phyloP scores from a whole-genome alignment of 495 filamentous ascomycete genomes.

The Aspergillus steynii region DNA sequence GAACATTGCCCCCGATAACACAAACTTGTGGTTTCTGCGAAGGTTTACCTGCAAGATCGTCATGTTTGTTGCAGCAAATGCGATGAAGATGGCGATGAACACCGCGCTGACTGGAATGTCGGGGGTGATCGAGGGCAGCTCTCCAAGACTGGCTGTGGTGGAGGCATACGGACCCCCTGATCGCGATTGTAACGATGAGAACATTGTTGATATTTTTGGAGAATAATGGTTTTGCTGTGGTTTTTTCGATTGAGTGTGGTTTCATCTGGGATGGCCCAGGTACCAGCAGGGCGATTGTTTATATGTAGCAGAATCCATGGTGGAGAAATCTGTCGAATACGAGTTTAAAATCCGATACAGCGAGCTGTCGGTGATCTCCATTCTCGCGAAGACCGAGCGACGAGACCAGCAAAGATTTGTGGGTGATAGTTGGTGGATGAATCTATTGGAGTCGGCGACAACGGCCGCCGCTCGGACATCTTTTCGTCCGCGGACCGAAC shows the following conservation, averaged over 20 bases:
- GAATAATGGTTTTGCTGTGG: neutral
- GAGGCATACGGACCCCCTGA: constrained; percentile 42
- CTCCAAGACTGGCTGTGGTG: constrained; percentile 55
- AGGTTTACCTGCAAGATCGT: constrained; percentile 62
- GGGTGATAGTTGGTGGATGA: neutral
- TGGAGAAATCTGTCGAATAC: neutral
- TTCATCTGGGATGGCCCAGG: neutral
- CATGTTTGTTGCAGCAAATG: constrained; percentile 62
- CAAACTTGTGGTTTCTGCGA: constrained; percentile 63
- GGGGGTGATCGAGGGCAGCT: constrained; percentile 50
- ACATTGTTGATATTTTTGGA: constrained; percentile 4
- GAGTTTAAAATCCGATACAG: neutral
- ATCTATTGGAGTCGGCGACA: neutral
- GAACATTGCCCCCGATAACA: constrained; percentile 66
- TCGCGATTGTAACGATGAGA: constrained; percentile 12
- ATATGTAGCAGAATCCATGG: neutral
- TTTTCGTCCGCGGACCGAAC: neutral
- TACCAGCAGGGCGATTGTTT: neutral
- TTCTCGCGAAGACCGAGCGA: neutral
- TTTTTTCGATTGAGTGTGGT: neutral
- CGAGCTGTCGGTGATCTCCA: neutral
- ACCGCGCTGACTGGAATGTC: constrained; percentile 68
- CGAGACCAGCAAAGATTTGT: neutral
- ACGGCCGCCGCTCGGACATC: neutral
- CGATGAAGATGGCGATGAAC: constrained; percentile 65